phyloP scores from a whole-genome alignment of 495 filamentous ascomycete species.

The Lophium mytilinum region DNA sequence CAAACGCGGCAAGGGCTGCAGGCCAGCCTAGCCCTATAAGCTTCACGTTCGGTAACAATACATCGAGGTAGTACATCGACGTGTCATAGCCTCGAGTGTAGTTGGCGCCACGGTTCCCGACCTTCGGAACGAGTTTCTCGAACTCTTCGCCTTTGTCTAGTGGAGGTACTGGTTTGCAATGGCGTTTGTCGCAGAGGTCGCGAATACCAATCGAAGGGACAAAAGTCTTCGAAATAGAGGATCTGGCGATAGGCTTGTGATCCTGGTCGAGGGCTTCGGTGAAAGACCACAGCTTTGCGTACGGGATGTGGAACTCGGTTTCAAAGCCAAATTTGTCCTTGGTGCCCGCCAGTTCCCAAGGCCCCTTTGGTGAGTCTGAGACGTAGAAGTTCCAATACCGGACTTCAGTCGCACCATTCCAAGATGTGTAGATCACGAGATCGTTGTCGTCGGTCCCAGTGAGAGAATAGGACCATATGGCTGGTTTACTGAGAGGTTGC shows the following conservation, averaged over 20 bases:
- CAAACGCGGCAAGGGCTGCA: no score
- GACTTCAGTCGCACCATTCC: slow-evolving; percentile 1
- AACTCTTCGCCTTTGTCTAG: slow-evolving; percentile 7
- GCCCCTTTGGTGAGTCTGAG: slow-evolving; percentile 8
- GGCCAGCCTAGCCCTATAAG: no score
- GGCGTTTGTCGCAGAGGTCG: slow-evolving; percentile 16
- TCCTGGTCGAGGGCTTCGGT: slow-evolving; percentile 24
- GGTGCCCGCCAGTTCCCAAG: slow-evolving; percentile 7
- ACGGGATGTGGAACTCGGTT: slow-evolving; percentile 16
- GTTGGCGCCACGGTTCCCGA: slow-evolving; percentile 1
- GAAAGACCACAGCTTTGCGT: slow-evolving; percentile 16
- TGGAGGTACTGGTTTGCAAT: slow-evolving; percentile 12
- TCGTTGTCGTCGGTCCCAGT: slow-evolving; percentile 1
- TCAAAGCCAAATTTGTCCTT: slow-evolving; percentile 24
- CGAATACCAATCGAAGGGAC: slow-evolving; percentile 6
- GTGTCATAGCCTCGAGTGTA: slow-evolving; percentile 7
- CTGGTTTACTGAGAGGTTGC: slow-evolving; percentile 14
- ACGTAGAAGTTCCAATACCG: slow-evolving; percentile 1
- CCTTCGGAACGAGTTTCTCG: background rate
- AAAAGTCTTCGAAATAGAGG: slow-evolving; percentile 23
- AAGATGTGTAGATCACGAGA: slow-evolving; percentile 4
- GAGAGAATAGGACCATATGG: slow-evolving; percentile 21
- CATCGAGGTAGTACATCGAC: background rate
- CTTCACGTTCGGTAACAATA: no score
- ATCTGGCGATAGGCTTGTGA: slow-evolving; percentile 12